phyloP scores from a whole-genome alignment of 331 rosid genomes.

The Rosa hybrid region DNA sequence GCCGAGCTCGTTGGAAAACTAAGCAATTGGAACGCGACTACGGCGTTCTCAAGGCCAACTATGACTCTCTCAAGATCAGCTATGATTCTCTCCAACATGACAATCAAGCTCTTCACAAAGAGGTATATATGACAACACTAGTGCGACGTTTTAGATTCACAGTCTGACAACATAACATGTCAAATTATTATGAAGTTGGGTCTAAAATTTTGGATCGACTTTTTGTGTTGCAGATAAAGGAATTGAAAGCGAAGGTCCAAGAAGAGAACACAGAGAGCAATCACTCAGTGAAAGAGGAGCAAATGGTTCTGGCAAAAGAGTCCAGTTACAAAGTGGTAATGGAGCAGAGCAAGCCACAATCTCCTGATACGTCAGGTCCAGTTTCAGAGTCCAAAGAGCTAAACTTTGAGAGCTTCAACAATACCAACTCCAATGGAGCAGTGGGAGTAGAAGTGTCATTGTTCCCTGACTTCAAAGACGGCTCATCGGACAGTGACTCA shows the following conservation, averaged over 20 bases:
- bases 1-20: conserved; percentile 91
- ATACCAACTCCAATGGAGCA: conserved; percentile 14
- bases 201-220: background rate
- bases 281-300: conserved; percentile 60
- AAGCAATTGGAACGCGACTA: conserved; percentile 87
- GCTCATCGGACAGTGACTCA: conserved; percentile 82
- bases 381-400: conserved; percentile 47
- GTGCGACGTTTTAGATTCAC: background rate
- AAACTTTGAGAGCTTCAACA: conserved; percentile 39
- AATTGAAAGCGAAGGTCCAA: conserved; percentile 57
- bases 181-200: background rate
- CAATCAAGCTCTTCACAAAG: conserved; percentile 60
- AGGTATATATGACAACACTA: conserved; percentile 37
- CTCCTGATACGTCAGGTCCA: conserved; percentile 31
- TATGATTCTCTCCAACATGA: conserved; percentile 58
- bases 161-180: background rate
- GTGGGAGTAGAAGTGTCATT: conserved; percentile 34
- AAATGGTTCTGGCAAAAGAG: conserved; percentile 27
- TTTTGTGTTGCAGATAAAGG: conserved; percentile 53
- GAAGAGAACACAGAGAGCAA: conserved; percentile 52
- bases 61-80: conserved; percentile 56
- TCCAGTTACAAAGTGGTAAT: conserved; percentile 20
- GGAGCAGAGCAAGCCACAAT: conserved; percentile 24
- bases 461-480: conserved; percentile 62
- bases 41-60: conserved; percentile 65